A percentile compares a stretch with the other conserved stretches of the same genome.
These are phyloP conservation scores for Plantago elongata DNA, from an alignment of 257 asterid genomes.

Conservation along the genomic window DNA sequence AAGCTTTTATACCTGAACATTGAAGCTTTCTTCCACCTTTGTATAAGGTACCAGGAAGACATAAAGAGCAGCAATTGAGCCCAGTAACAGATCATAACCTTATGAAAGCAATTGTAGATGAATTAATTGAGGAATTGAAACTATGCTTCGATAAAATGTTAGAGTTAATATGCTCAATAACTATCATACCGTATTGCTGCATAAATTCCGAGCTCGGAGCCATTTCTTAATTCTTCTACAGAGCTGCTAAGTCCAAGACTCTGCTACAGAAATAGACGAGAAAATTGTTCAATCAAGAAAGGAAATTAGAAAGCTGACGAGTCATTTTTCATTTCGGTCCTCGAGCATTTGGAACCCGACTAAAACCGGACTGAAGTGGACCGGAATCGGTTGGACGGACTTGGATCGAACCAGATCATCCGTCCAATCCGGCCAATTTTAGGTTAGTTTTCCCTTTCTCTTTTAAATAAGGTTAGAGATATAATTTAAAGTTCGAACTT, in stretches of 20 bases:
- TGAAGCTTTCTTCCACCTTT: slow-evolving; percentile 97
- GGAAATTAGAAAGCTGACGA: no score
- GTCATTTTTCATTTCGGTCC: no score
- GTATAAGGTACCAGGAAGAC: slow-evolving; percentile 87
- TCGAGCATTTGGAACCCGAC: no score
- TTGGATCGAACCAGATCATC: no score
- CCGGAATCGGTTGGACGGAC: no score
- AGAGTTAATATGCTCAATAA: not conserved
- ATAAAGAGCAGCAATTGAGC: slow-evolving; percentile 74
- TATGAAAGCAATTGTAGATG: slow-evolving; percentile 1
- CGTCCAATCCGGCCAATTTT: no score
- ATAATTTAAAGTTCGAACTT: no score
- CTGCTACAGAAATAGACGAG: slow-evolving; percentile 5
- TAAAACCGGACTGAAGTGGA: no score
- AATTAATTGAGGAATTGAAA: slow-evolving; percentile 12
- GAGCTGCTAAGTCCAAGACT: slow-evolving; percentile 10
- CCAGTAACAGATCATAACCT: slow-evolving; percentile 90
- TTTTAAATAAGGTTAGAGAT: no score
- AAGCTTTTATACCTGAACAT: slow-evolving; percentile 62
- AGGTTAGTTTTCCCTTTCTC: no score
- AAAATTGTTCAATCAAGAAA: no score
- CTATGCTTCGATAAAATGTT: not conserved
- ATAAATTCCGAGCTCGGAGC: slow-evolving; percentile 29
- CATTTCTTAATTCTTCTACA: slow-evolving; percentile 15
- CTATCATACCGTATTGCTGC: slow-evolving; percentile 35